Evolutionary conservation across 163 green algal genomes (phyloP).

Genomic region (Scenedesmus sp.): DNA sequence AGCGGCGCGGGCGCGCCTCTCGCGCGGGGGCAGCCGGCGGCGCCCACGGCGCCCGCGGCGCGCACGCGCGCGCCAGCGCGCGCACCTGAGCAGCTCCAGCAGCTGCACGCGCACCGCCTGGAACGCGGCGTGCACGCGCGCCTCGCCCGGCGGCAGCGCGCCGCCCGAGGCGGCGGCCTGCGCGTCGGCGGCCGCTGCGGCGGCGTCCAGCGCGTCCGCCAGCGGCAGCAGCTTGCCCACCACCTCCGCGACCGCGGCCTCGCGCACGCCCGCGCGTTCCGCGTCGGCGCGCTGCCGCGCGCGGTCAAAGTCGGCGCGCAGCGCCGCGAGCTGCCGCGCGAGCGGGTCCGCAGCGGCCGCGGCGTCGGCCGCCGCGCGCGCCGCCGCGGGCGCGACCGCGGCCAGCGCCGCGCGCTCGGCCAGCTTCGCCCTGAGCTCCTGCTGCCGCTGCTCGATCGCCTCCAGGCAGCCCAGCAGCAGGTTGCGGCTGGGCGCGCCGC

Average conservation of each 20-base stretch:
- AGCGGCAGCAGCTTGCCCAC: constrained; percentile 46
- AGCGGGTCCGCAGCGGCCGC: neutral
- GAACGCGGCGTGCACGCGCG: constrained; percentile 39
- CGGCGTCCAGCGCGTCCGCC: constrained; percentile 58
- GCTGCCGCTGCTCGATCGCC: constrained; percentile 31
- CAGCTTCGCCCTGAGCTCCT: constrained; percentile 20
- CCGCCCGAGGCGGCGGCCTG: too few relatives aligned
- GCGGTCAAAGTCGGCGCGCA: constrained; percentile 27
- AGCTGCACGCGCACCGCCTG: constrained; percentile 30
- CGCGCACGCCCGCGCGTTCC: constrained; percentile 1
- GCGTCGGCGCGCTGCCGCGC: constrained; percentile 12
- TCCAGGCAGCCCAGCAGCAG: constrained; percentile 32
- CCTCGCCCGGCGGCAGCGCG: too few relatives aligned
- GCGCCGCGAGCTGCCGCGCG: constrained; percentile 7
- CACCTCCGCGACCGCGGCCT: constrained; percentile 18
- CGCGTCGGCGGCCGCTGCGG: constrained; percentile 7
- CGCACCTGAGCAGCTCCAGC: constrained; percentile 49
- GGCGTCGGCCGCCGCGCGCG: too few relatives aligned
- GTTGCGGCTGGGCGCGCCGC: constrained; percentile 3
- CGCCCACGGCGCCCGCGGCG: too few relatives aligned
- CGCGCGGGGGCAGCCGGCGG: too few relatives aligned
- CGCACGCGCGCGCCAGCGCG: too few relatives aligned
- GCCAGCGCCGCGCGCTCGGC: neutral
- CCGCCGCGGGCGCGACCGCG: neutral
- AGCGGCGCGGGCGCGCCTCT: too few relatives aligned